Percentiles rank a stretch among this genome's conserved stretches.
phyloP scores from a whole-genome alignment of 805 yeast genomes.

The Kregervanrija delftensis region DNA sequence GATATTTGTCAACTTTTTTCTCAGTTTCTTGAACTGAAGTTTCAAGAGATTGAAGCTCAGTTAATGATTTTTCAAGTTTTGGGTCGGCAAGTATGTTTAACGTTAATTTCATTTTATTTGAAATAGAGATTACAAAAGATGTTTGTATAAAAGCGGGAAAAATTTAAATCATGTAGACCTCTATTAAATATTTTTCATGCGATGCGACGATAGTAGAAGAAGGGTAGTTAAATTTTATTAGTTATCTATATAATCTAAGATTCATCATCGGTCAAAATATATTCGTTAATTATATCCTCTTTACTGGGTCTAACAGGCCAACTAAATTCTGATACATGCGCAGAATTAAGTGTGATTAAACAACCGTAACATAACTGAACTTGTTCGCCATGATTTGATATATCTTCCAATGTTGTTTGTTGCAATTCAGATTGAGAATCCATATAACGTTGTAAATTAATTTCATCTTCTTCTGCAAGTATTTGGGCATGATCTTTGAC shows the following conservation, averaged over 20 bases:
- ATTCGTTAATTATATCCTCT: constrained; percentile 25
- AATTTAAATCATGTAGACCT: too few species aligned
- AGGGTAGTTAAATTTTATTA: not conserved
- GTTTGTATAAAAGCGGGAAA: not conserved
- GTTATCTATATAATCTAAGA: not conserved
- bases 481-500: constrained; percentile 49
- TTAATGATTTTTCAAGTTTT: constrained; percentile 32
- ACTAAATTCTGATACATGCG: constrained; percentile 19
- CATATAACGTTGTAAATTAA: constrained; percentile 21
- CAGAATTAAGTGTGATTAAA: constrained; percentile 50
- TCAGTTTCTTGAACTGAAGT: constrained; percentile 49
- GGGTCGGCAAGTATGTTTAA: constrained; percentile 5
- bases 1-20: constrained; percentile 48
- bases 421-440: constrained; percentile 5
- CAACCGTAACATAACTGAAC: constrained; percentile 73
- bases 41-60: constrained; percentile 49
- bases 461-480: constrained; percentile 34
- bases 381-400: constrained; percentile 6
- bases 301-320: constrained; percentile 26
- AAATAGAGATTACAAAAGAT: not conserved
- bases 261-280: constrained; percentile 9
- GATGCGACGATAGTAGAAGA: not conserved
- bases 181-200: not conserved
- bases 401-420: not conserved
- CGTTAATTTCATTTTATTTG: not conserved